A percentile compares a stretch with the other conserved stretches of the same genome.
Evolutionary conservation across 345 rosid species (phyloP).

Genomic region (Toxicodendron radicans): DNA sequence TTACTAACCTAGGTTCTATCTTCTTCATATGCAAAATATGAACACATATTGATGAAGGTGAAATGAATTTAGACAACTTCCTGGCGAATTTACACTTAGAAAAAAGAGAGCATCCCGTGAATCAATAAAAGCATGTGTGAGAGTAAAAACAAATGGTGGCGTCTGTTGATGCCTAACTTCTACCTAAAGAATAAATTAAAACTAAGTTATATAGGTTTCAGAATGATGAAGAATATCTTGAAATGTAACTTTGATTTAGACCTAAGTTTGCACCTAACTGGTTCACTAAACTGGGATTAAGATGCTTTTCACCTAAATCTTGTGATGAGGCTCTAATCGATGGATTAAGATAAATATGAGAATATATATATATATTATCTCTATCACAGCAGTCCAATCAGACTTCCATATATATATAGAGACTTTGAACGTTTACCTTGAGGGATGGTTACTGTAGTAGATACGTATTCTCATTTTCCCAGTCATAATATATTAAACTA

Average conservation of each 20-base stretch:
- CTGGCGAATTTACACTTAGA: not conserved
- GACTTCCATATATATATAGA: too few species aligned
- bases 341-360: not conserved
- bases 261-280: not conserved
- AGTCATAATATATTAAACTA: not conserved
- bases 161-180: too few species aligned
- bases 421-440: not conserved
- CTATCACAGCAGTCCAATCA: not conserved
- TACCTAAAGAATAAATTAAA: too few species aligned
- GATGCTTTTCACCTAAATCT: not conserved
- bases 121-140: not conserved
- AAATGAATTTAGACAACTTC: not conserved
- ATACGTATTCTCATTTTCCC: not conserved
- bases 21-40: too few species aligned
- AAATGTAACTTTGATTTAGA: not conserved
- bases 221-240: not conserved
- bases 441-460: not conserved
- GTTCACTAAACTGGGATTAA: not conserved
- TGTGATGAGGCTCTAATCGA: too few species aligned
- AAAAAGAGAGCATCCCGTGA: not conserved
- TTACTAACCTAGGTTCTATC: not conserved
- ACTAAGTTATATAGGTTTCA: too few species aligned
- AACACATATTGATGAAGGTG: not conserved
- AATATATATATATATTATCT: too few species aligned
- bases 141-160: not conserved